Evolutionary conservation across 257 asterid species (phyloP), one percentile per base, ranked within the genome.

Genomic region (Ophiorrhiza pumila): DNA sequence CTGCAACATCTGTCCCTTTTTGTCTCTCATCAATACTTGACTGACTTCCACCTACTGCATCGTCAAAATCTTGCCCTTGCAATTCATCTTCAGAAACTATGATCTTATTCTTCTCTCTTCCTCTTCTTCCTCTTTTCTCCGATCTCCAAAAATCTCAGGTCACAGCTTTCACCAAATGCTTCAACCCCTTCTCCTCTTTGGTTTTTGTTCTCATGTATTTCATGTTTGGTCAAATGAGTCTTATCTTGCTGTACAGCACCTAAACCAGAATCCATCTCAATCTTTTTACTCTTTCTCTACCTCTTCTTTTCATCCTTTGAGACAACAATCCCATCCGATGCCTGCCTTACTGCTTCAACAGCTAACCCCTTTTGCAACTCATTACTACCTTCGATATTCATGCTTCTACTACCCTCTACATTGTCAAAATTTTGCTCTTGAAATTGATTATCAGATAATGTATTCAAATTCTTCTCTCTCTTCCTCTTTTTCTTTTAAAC

Each of bases 401-500:
- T 35, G 2, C 1, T 9, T 8, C 29, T 52, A 11, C 39, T 22
- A 62, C 31, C 65, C 35, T 53, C 70, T 1, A 29, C 63, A 53
- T 41, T 45, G 25, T 23, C 71, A 71, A 43, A 20, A 17, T 50
- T n/a, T 18, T 15, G 25, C 18, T 15, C 55, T 39, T 53, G 52
- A 37, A 55, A 35, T 25, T 27, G 62, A 43, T 41, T 4, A 52
- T 18, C 25, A 46, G 31, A 15, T 23, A n/a, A 4, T 13, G 5
- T 22, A 46, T 11, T 25, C 63, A 29, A 52, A 47, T 42, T 18
- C 29, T 77, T 63, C 31, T 47, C 68, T 27, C 45, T 72, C 58
- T 37, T 35, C 27, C 52, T 72, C 39, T 67, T 73, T n/a, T 61
- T 42, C 76, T 55, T 78, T 66, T 75, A 45, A 35, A 69, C 41